Conservation (phyloP, 2,329 filamentous ascomycete genomes). For the Pseudocercospora macadamiae region DNA sequence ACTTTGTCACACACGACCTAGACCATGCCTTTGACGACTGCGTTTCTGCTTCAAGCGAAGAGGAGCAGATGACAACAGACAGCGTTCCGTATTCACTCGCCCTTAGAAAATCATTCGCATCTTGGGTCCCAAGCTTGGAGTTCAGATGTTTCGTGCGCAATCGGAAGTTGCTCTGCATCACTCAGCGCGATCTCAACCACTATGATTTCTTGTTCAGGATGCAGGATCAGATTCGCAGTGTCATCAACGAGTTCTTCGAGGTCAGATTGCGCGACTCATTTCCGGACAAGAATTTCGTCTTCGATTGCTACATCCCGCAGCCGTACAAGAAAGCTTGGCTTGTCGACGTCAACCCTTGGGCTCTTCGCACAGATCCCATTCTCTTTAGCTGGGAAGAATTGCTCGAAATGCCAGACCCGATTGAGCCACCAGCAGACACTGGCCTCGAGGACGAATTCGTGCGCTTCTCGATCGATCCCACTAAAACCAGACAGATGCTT, state of each 20-base stretch:
- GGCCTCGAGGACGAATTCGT: conserved; percentile 28
- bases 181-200: conserved; percentile 86
- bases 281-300: conserved; percentile 79
- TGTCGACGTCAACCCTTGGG: conserved; percentile 96
- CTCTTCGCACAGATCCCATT: conserved; percentile 81
- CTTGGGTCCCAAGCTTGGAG: conserved; percentile 85
- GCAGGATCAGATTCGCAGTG: conserved; percentile 66
- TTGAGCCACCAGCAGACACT: conserved; percentile 26
- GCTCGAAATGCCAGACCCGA: conserved; percentile 67
- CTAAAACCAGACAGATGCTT: conserved; percentile 19
- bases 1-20: conserved; percentile 91
- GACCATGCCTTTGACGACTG: conserved; percentile 89
- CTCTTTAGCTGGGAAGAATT: conserved; percentile 91
- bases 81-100: conserved; percentile 77
- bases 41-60: conserved; percentile 36
- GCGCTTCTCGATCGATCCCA: conserved; percentile 26
- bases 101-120: conserved; percentile 78
- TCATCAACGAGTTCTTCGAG: conserved; percentile 77
- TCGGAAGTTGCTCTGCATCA: conserved; percentile 76
- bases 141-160: conserved; percentile 95
- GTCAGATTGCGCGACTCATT: conserved; percentile 74
- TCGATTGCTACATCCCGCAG: conserved; percentile 88
- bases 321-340: conserved; percentile 77
- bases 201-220: conserved; percentile 79
- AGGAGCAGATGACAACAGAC: conserved; percentile 35